phyloP scores from a whole-genome alignment of 1,139 yeast genomes.

The Kurtzmaniella quercitrusa region DNA sequence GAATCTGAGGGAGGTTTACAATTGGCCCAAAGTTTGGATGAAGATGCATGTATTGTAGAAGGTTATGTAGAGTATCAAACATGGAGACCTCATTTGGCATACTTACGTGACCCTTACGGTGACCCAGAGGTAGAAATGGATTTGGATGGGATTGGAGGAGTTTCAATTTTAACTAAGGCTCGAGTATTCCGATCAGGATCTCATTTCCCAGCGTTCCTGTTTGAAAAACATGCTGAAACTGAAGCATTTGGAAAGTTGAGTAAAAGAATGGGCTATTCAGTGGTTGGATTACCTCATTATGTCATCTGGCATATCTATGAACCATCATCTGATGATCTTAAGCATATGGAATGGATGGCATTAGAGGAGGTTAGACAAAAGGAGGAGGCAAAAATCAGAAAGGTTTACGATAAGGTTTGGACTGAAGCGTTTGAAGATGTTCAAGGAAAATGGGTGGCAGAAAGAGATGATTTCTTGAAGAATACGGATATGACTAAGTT shows the following conservation, averaged over 20 bases:
- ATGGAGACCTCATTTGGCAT: conserved; percentile 89
- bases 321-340: conserved; percentile 80
- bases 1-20: conserved; percentile 81
- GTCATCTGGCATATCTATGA: conserved; percentile 92
- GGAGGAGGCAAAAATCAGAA: conserved; percentile 62
- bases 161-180: conserved; percentile 77
- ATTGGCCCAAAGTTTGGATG: conserved; percentile 71
- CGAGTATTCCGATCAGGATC: conserved; percentile 75
- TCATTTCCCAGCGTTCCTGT: conserved; percentile 87
- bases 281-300: conserved; percentile 83
- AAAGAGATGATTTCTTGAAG: conserved; percentile 61
- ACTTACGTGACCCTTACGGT: conserved; percentile 80
- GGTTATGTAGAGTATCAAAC: conserved; percentile 92
- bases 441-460: conserved; percentile 62
- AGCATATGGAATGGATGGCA: conserved; percentile 97
- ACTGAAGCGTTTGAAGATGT: conserved; percentile 73
- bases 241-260: conserved; percentile 90
- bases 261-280: conserved; percentile 75
- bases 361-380: conserved; percentile 75
- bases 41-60: conserved; percentile 87
- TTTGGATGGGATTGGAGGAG: conserved; percentile 90
- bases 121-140: conserved; percentile 86
- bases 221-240: conserved; percentile 88
- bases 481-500: conserved; percentile 60
- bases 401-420: conserved; percentile 74